Percentiles rank a stretch among this genome's conserved stretches.
phyloP scores from a whole-genome alignment of 345 rosid species.

The Populus tremula region DNA sequence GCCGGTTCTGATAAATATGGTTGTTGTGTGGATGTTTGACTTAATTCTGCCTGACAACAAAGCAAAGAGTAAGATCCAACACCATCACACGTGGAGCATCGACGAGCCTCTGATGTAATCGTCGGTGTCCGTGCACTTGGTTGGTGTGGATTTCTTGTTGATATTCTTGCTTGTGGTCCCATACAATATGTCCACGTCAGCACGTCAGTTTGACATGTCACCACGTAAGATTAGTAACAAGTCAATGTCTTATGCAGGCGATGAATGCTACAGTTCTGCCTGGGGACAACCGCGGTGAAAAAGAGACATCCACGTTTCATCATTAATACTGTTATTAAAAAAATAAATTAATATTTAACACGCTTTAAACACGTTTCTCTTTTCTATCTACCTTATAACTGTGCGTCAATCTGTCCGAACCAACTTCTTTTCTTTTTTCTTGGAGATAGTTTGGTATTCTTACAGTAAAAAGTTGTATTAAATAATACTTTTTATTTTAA shows the following conservation, averaged over 20 bases:
- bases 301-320: background rate
- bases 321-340: background rate
- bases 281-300: background rate
- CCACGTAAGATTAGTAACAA: background rate
- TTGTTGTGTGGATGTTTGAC: background rate
- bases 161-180: background rate
- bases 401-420: no score
- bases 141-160: background rate
- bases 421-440: no score
- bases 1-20: no score
- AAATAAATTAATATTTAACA: no score
- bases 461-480: no score
- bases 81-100: slow-evolving; percentile 14
- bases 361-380: no score
- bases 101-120: slow-evolving; percentile 13
- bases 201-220: slow-evolving; percentile 19
- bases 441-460: no score
- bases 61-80: slow-evolving; percentile 10
- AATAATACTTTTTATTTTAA: no score
- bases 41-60: background rate
- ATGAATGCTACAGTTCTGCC: background rate
- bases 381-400: no score
- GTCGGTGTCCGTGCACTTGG: background rate
- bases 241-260: background rate
- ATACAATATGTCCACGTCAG: background rate